Percentiles rank a stretch among this genome's conserved stretches.
phyloP scores from a whole-genome alignment of 2,329 filamentous ascomycete genomes.

The Berkeleyomyces basicola region DNA sequence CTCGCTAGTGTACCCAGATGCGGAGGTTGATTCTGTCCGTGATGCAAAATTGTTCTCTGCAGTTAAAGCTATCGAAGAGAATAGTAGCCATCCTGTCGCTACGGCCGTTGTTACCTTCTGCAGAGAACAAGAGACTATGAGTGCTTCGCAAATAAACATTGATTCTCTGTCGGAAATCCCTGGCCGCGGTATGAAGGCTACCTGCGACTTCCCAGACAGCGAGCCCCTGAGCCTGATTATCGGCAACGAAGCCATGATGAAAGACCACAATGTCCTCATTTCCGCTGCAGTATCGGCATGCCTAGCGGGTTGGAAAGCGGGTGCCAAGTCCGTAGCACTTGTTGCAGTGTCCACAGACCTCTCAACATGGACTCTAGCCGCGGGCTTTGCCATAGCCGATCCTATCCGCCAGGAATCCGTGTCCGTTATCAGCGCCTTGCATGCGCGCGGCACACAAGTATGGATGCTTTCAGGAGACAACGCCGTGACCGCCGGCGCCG shows the following conservation, averaged over 20 bases:
- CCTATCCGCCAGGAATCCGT: conserved; percentile 59
- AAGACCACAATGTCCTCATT: conserved; percentile 28
- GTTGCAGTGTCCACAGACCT: conserved; percentile 27
- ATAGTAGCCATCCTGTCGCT: conserved; percentile 59
- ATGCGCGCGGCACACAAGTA: conserved; percentile 49
- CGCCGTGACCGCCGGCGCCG: conserved; percentile 61
- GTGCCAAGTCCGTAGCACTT: conserved; percentile 49
- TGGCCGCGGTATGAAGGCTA: conserved; percentile 52
- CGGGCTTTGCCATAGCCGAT: conserved; percentile 63
- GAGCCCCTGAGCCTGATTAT: conserved; percentile 37
- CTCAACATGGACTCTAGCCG: conserved; percentile 34
- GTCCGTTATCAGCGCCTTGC: conserved; percentile 46
- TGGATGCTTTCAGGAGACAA: conserved; percentile 95
- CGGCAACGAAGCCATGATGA: conserved; percentile 58
- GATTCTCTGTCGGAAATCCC: conserved; percentile 46
- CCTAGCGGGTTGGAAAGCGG: conserved; percentile 40
- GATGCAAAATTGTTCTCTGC: conserved; percentile 29
- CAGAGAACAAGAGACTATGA: conserved; percentile 19
- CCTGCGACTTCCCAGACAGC: conserved; percentile 1
- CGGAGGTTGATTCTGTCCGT: conserved; percentile 15
- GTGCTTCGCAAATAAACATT: conserved; percentile 18
- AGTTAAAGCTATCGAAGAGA: conserved; percentile 47
- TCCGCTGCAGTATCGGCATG: conserved; percentile 20
- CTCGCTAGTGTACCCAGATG: conserved; percentile 24
- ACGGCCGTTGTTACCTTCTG: conserved; percentile 53